Evolutionary conservation across 2,329 filamentous ascomycete species (phyloP), one percentile per base, ranked within the genome.

Genomic region (Aureobasidium sp.): DNA sequence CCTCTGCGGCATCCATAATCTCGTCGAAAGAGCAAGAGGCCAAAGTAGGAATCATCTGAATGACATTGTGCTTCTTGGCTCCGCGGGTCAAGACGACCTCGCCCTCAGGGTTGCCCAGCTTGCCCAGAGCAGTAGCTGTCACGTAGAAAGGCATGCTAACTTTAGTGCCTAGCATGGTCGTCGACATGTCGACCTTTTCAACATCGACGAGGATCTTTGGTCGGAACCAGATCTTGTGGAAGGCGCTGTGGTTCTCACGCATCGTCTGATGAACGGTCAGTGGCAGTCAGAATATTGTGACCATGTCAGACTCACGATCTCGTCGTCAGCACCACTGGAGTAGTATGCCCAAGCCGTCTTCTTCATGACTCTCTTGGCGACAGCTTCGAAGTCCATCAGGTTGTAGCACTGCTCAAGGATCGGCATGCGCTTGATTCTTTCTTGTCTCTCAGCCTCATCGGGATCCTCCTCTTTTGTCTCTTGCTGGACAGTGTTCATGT

Each of bases 21-120:
- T 99, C 93, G 77, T 99, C 94, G 69, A 99, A 97, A 1, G 91
- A 94, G 79, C 94, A 97, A 2, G 91, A 97, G 2, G 94, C 94
- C 8, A 99, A 82, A 3, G 94, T 99, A 1, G 94, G 94, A 64
- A 99, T 97, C 94, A 99, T 99, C 76, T 99, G 94, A 64, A 97
- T 84, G 57, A 97, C 88, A 71, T 92, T 85, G 80, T 97, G 93
- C 71, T 88, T 90, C 72, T 83, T 82, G 1, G 94, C 88, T 14
- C 91, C 91, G 62, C 86, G 83, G 0, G 94, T 97, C 62, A 99
- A 82, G 10, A 96, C 81, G 5, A 97, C 91, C 75, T 99, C 94
- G 68, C 94, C 94, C 74, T 97, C 94, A 0, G 89, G 89, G 72
- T 99, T 83, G 62, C 94, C 94, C 4, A 99, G 85, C 77, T 97